These are phyloP conservation scores for Xylariaceae sp. DNA, from an alignment of 2,329 filamentous ascomycete species.

Conservation along the genomic window DNA sequence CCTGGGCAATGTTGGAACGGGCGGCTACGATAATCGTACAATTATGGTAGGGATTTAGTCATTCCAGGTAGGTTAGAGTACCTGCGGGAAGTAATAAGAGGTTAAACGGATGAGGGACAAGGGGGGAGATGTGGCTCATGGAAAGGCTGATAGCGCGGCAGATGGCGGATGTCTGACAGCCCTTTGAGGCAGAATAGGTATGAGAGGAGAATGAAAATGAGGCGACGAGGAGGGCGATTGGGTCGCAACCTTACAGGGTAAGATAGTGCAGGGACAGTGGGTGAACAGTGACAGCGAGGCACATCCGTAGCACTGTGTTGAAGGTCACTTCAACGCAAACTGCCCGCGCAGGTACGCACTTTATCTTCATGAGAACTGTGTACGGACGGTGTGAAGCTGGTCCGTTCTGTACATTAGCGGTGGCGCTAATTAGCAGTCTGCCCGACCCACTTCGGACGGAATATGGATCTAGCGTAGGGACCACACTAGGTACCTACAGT, in stretches of 20 bases:
- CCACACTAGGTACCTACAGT: no score
- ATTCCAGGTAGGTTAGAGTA: background rate
- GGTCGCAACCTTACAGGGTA: constrained; percentile 9
- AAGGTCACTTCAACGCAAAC: background rate
- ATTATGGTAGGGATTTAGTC: constrained; percentile 3
- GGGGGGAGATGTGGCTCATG: constrained; percentile 11
- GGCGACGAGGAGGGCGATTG: constrained; percentile 18
- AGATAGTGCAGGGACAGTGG: background rate
- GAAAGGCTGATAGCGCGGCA: constrained; percentile 13
- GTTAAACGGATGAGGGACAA: constrained; percentile 9
- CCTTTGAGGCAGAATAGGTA: constrained; percentile 4
- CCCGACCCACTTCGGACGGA: background rate
- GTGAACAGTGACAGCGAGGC: constrained; percentile 1
- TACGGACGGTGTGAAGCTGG: background rate
- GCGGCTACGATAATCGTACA: constrained; percentile 8
- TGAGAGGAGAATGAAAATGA: constrained; percentile 15
- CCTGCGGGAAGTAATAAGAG: background rate
- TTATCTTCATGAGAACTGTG: background rate
- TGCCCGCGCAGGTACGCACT: background rate
- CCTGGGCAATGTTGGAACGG: background rate
- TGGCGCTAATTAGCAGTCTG: background rate
- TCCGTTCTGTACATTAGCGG: background rate
- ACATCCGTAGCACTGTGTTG: background rate
- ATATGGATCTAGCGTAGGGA: no score
- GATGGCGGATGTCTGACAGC: constrained; percentile 8